Conservation (phyloP, 495 filamentous ascomycete genomes). For the Hyaloscypha hepaticicola region DNA sequence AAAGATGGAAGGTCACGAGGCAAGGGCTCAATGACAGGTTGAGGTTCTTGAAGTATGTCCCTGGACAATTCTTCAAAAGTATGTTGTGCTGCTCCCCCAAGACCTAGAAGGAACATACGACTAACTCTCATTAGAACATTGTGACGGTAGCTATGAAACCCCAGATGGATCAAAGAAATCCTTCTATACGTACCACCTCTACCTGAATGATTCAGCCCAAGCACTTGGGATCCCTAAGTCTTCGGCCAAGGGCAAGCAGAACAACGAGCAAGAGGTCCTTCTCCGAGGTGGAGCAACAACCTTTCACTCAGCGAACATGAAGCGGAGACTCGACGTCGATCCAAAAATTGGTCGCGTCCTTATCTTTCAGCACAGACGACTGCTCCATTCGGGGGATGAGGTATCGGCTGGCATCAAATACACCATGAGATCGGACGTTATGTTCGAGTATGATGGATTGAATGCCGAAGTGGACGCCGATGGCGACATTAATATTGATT, state of each 20-base stretch:
- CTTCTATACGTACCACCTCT: constrained; percentile 78
- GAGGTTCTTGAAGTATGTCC: constrained; percentile 75
- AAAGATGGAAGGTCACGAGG: constrained; percentile 52
- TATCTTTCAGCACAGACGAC: constrained; percentile 70
- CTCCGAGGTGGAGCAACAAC: constrained; percentile 64
- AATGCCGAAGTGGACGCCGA: constrained; percentile 7
- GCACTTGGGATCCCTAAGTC: constrained; percentile 35
- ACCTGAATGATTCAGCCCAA: constrained; percentile 65
- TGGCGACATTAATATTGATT: not conserved
- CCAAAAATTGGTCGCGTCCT: constrained; percentile 71
- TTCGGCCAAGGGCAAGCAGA: constrained; percentile 16
- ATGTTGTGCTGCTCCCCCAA: constrained; percentile 27
- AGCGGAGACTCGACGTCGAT: constrained; percentile 57
- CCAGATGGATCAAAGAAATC: constrained; percentile 58
- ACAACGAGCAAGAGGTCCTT: constrained; percentile 30
- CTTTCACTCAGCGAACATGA: constrained; percentile 51
- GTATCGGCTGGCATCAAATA: constrained; percentile 71
- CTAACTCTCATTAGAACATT: constrained; percentile 56
- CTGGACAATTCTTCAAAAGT: constrained; percentile 75
- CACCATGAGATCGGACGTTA: constrained; percentile 74
- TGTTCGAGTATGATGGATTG: constrained; percentile 54
- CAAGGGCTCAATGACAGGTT: constrained; percentile 70
- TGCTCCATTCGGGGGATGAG: constrained; percentile 74
- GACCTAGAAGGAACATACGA: not conserved
- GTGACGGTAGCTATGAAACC: constrained; percentile 67